Conservation (phyloP, 352 stramenopile species). For the Halophytophthora batemanensis region DNA sequence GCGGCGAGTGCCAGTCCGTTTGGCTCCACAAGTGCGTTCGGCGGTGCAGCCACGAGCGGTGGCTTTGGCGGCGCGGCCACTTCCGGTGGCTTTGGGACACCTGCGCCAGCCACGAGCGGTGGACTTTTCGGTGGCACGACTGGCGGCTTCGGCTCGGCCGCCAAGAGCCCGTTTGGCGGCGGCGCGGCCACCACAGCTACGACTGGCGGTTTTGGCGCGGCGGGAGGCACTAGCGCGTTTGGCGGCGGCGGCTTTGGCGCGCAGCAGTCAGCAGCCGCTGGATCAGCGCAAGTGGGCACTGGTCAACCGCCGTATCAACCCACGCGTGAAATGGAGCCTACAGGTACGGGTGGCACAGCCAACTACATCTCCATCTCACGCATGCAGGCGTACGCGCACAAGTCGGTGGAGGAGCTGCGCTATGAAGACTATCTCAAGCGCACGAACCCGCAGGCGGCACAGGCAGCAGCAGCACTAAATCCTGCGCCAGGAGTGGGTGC, state of each 20-base stretch:
- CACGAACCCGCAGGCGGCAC: slow-evolving; percentile 49
- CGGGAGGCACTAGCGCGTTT: slow-evolving; percentile 19
- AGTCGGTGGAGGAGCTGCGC: slow-evolving; percentile 69
- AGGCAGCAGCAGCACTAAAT: slow-evolving; percentile 43
- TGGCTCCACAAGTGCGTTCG: slow-evolving; percentile 44
- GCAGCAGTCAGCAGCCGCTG: slow-evolving; percentile 14
- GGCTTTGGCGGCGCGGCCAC: slow-evolving; percentile 37
- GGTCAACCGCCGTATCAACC: slow-evolving; percentile 66
- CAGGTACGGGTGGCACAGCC: slow-evolving; percentile 47
- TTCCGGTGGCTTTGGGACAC: slow-evolving; percentile 36
- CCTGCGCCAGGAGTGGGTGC: slow-evolving; percentile 28
- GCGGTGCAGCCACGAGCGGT: slow-evolving; percentile 20
- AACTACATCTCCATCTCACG: slow-evolving; percentile 69
- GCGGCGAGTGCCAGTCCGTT: slow-evolving; percentile 64
- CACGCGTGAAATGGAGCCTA: slow-evolving; percentile 61
- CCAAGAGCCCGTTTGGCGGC: slow-evolving; percentile 48
- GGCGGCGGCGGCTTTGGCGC: slow-evolving; percentile 44
- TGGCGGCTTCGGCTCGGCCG: slow-evolving; percentile 36
- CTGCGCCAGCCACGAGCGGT: slow-evolving; percentile 15
- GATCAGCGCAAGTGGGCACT: slow-evolving; percentile 60
- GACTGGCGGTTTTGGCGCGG: slow-evolving; percentile 46
- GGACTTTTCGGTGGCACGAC: slow-evolving; percentile 44
- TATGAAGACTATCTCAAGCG: slow-evolving; percentile 82
- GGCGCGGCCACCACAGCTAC: slow-evolving; percentile 25
- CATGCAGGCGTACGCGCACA: slow-evolving; percentile 72